phyloP scores from a whole-genome alignment of 1,284 basidiomycete genomes.

The Heliocybe sulcata region DNA sequence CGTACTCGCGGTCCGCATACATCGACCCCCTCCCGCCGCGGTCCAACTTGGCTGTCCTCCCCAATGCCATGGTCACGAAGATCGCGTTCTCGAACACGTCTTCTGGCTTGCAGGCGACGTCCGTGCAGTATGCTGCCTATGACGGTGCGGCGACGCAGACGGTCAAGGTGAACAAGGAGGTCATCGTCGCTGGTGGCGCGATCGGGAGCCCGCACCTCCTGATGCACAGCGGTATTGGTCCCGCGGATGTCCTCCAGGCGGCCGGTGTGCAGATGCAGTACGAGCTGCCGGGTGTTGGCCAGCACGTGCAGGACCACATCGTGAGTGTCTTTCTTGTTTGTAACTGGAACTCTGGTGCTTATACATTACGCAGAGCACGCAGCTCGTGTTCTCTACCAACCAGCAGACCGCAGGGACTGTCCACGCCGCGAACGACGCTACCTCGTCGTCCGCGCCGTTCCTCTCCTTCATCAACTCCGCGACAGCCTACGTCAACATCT shows the following conservation, averaged over 20 bases:
- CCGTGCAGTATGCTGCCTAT: slow-evolving; percentile 44
- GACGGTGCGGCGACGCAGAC: slow-evolving; percentile 27
- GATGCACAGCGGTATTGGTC: slow-evolving; percentile 69
- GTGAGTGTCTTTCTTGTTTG: slow-evolving; percentile 20
- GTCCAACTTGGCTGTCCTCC: slow-evolving; percentile 56
- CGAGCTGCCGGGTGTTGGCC: slow-evolving; percentile 69
- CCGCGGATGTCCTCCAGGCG: slow-evolving; percentile 41
- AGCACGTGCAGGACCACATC: slow-evolving; percentile 71
- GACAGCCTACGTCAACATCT: slow-evolving; percentile 57
- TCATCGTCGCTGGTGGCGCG: slow-evolving; percentile 56
- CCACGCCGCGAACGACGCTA: slow-evolving; percentile 17
- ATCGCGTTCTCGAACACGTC: slow-evolving; percentile 42
- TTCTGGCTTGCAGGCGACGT: slow-evolving; percentile 40
- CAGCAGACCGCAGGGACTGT: slow-evolving; percentile 39
- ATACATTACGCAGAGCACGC: slow-evolving; percentile 19
- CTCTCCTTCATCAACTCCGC: slow-evolving; percentile 64
- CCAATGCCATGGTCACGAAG: slow-evolving; percentile 51
- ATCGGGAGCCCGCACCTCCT: slow-evolving; percentile 63
- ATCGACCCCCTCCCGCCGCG: slow-evolving; percentile 55
- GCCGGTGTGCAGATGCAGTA: slow-evolving; percentile 39
- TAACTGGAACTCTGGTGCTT: slow-evolving; percentile 6
- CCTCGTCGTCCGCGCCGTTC: slow-evolving; percentile 27
- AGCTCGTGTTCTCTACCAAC: slow-evolving; percentile 39
- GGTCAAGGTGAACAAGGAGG: slow-evolving; percentile 47
- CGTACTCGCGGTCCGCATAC: slow-evolving; percentile 63